Conservation (phyloP, 2,329 filamentous ascomycete genomes). For the Teratosphaeria zuluensis region DNA sequence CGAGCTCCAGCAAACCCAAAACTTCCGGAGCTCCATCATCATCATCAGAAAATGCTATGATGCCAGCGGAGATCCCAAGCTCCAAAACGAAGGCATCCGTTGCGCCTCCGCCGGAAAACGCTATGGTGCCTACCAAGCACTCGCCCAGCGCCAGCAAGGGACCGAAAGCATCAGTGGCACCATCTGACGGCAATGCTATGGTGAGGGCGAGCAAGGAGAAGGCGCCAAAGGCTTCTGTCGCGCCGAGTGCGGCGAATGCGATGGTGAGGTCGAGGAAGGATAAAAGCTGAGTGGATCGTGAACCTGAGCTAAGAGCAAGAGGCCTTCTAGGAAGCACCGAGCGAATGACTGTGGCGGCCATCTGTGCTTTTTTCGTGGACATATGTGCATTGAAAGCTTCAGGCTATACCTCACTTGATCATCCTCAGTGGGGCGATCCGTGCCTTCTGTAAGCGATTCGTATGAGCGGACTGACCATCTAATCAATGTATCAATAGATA, state of each 20-base stretch:
- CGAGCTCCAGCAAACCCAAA: neutral
- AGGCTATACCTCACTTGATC: no score
- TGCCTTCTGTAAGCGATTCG: no score
- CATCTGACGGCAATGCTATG: neutral
- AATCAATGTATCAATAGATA: no score
- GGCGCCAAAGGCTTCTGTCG: neutral
- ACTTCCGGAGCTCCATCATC: neutral
- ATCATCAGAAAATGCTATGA: neutral
- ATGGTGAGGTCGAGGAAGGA: neutral
- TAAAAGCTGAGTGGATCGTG: no score
- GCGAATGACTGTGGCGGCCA: no score
- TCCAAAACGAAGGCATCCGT: neutral
- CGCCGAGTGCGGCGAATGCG: neutral
- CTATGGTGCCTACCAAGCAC: neutral
- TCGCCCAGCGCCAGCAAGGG: neutral
- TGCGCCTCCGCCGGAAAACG: neutral
- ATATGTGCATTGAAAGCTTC: no score
- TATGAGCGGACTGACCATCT: no score
- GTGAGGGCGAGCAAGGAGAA: neutral
- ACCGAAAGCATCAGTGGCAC: neutral
- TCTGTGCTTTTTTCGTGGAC: no score
- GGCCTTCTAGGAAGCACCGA: no score
- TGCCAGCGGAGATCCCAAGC: neutral
- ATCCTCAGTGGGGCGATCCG: no score
- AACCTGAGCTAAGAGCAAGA: no score